A percentile compares a stretch with the other conserved stretches of the same genome.
These are phyloP conservation scores for Amauroascus verrucosus DNA, from an alignment of 2,329 filamentous ascomycete species.

Conservation along the genomic window DNA sequence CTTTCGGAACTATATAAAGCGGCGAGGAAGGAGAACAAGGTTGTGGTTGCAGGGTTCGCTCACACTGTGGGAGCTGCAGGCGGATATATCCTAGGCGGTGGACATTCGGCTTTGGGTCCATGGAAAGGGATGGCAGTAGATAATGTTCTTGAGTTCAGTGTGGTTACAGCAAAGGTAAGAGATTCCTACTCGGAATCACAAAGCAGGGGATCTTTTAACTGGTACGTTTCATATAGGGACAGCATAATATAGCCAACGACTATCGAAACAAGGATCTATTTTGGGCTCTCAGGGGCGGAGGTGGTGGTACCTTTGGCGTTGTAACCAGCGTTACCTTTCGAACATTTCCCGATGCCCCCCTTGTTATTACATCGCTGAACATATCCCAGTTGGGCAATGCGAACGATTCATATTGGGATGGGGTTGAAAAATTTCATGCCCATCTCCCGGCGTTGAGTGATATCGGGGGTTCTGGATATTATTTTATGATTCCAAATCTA, in stretches of 20 bases:
- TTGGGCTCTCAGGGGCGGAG: conserved; percentile 54
- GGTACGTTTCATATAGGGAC: conserved; percentile 28
- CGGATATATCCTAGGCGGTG: conserved; percentile 41
- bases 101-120: conserved; percentile 45
- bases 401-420: conserved; percentile 12
- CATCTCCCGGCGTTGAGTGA: conserved; percentile 13
- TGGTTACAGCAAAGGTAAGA: conserved; percentile 38
- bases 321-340: conserved; percentile 48
- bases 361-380: conserved; percentile 11
- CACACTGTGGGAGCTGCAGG: conserved; percentile 44
- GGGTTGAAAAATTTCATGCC: conserved; percentile 14
- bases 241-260: conserved; percentile 40
- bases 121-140: conserved; percentile 44
- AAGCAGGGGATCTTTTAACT: not conserved
- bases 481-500: conserved; percentile 14
- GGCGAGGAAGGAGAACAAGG: conserved; percentile 38
- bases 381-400: conserved; percentile 11
- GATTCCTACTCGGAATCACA: conserved; percentile 23
- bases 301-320: conserved; percentile 50
- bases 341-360: conserved; percentile 21
- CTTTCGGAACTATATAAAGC: conserved; percentile 45
- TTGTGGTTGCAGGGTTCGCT: conserved; percentile 46
- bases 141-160: conserved; percentile 40
- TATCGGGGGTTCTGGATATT: conserved; percentile 15
- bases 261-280: conserved; percentile 47